Evolutionary conservation across 1,139 yeast genomes (phyloP).

Genomic region (Zygosaccharomyces pseudobailii): DNA sequence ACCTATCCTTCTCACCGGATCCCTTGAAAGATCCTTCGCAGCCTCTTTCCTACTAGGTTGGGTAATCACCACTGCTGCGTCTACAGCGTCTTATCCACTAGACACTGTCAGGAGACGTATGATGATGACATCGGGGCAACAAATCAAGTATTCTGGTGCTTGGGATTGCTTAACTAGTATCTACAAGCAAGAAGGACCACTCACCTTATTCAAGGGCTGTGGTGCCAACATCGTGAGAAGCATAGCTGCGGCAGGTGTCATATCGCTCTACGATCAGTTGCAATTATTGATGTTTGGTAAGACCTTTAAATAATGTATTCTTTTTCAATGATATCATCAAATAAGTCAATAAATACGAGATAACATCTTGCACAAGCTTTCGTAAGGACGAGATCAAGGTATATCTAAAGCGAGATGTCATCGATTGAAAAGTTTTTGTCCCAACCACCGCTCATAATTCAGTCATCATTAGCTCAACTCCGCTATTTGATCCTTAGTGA

Average conservation of each 20-base stretch:
- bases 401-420: background rate
- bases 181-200: conserved; percentile 67
- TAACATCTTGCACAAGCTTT: background rate
- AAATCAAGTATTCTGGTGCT: conserved; percentile 71
- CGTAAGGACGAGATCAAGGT: too few species aligned
- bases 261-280: conserved; percentile 74
- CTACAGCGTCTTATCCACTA: conserved; percentile 77
- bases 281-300: conserved; percentile 69
- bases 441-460: conserved; percentile 43
- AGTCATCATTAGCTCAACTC: conserved; percentile 70
- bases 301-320: conserved; percentile 49
- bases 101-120: conserved; percentile 84
- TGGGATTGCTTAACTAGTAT: conserved; percentile 68
- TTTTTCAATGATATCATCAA: background rate
- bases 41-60: conserved; percentile 77
- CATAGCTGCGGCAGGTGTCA: conserved; percentile 86
- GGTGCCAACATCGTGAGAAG: conserved; percentile 86
- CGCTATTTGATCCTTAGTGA: conserved; percentile 75
- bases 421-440: conserved; percentile 29
- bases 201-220: conserved; percentile 77
- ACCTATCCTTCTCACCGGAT: conserved; percentile 69
- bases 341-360: background rate
- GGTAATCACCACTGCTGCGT: conserved; percentile 76
- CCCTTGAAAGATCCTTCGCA: conserved; percentile 64
- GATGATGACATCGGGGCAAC: conserved; percentile 86